A percentile compares a stretch with the other conserved stretches of the same genome.
These are phyloP conservation scores for Canariomyces notabilis DNA, from an alignment of 2,329 filamentous ascomycete species.

Conservation along the genomic window DNA sequence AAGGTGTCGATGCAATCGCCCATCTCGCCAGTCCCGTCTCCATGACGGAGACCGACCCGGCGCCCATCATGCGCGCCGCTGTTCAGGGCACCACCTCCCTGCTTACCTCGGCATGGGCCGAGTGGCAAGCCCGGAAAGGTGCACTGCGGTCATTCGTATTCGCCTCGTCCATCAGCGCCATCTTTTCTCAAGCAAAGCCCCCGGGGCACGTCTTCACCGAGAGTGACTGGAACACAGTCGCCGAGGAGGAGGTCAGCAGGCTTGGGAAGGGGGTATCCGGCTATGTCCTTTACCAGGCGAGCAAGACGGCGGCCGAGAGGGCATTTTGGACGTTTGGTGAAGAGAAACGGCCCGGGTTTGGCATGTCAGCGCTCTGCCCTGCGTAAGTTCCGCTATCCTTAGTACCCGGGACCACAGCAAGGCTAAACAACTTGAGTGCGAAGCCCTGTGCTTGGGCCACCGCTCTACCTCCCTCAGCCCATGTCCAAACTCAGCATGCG, in stretches of 20 bases:
- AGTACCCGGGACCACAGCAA: background rate
- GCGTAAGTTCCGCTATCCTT: slow-evolving; percentile 5
- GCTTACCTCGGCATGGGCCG: slow-evolving; percentile 7
- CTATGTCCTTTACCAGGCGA: slow-evolving; percentile 17
- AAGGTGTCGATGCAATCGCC: slow-evolving; percentile 14
- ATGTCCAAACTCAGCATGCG: slow-evolving; percentile 18
- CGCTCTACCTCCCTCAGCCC: slow-evolving; percentile 16
- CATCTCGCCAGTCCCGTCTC: slow-evolving; percentile 20
- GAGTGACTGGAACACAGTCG: slow-evolving; percentile 18
- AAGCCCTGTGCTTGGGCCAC: slow-evolving; percentile 17
- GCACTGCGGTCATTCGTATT: slow-evolving; percentile 12
- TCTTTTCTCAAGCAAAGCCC: slow-evolving; percentile 10
- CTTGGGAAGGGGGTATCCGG: slow-evolving; percentile 9
- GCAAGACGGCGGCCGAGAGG: slow-evolving; percentile 17
- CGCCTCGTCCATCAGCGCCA: slow-evolving; percentile 19
- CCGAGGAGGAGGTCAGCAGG: slow-evolving; percentile 10
- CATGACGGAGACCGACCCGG: slow-evolving; percentile 11
- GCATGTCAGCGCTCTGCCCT: slow-evolving; percentile 15
- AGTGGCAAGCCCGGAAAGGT: background rate
- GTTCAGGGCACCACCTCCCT: slow-evolving; percentile 19
- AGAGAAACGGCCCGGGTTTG: background rate
- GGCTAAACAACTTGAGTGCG: background rate
- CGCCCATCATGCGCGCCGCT: slow-evolving; percentile 17
- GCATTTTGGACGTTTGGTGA: slow-evolving; percentile 13
- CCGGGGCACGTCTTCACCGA: slow-evolving; percentile 14